Conservation (phyloP, 306 rosid genomes). For the Rosa chinensis region DNA sequence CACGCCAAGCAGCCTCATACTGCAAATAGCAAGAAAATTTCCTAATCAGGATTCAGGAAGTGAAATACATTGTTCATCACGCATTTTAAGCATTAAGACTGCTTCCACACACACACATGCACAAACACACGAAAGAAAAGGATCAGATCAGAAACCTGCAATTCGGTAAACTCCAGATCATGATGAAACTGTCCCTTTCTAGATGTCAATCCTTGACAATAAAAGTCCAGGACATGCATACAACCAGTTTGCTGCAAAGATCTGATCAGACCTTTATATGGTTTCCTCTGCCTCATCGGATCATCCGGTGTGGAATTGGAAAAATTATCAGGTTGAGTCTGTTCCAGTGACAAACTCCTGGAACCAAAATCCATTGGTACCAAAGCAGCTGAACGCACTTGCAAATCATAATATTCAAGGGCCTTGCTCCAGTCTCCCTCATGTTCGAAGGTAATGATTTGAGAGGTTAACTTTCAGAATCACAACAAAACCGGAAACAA, state of each 20-base stretch:
- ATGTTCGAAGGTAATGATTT: conserved; percentile 81
- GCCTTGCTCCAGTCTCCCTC: conserved; percentile 99
- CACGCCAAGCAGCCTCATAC: conserved; percentile 96
- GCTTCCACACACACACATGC: neutral
- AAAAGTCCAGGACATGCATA: conserved; percentile 76
- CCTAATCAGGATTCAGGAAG: neutral
- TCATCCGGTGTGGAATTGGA: conserved; percentile 41
- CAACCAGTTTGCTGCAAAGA: conserved; percentile 92
- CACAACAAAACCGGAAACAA: conserved; percentile 33
- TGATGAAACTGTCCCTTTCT: conserved; percentile 62
- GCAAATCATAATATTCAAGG: conserved; percentile 90
- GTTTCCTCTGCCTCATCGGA: conserved; percentile 50
- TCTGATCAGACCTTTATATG: conserved; percentile 80
- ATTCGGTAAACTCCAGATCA: conserved; percentile 81
- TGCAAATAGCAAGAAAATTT: conserved; percentile 23
- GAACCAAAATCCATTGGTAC: conserved; percentile 39
- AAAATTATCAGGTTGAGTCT: conserved; percentile 38
- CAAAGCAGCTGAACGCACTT: conserved; percentile 61
- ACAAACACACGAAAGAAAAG: neutral
- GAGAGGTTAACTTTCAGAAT: conserved; percentile 65
- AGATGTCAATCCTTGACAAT: conserved; percentile 86
- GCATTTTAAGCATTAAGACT: neutral
- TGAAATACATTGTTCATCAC: neutral
- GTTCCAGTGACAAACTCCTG: conserved; percentile 37
- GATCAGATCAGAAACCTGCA: conserved; percentile 42